phyloP scores from a whole-genome alignment of 1,284 basidiomycete species.

The Boletus nobilissimus region DNA sequence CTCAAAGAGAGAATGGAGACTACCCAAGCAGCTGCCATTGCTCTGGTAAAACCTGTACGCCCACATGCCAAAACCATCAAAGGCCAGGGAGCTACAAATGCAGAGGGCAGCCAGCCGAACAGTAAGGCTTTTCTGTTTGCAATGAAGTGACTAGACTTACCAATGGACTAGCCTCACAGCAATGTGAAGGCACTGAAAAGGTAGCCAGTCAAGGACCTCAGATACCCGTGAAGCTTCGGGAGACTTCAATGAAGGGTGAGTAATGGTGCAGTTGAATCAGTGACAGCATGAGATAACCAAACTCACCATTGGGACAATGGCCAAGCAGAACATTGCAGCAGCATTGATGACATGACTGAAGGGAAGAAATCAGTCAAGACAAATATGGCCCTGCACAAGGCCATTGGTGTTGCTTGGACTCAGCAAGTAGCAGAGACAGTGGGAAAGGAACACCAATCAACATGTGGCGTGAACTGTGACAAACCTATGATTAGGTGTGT shows the following conservation, averaged over 20 bases:
- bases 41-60: neutral
- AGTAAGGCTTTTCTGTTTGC: neutral
- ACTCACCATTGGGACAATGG: neutral
- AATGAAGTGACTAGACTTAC: neutral
- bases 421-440: no score
- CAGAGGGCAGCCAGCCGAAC: neutral
- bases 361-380: no score
- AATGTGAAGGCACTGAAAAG: neutral
- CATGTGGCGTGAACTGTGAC: no score
- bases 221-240: no score
- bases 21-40: neutral
- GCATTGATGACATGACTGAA: no score
- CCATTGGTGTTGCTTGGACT: no score
- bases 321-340: neutral
- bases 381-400: no score
- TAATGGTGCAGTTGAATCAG: neutral
- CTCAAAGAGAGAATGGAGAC: neutral
- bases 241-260: neutral
- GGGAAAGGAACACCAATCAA: no score
- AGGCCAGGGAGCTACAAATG: neutral
- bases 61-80: neutral
- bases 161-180: neutral
- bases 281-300: neutral
- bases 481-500: neutral
- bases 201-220: no score